phyloP scores from a whole-genome alignment of 495 filamentous ascomycete species.

The Rostrohypoxylon terebratum region DNA sequence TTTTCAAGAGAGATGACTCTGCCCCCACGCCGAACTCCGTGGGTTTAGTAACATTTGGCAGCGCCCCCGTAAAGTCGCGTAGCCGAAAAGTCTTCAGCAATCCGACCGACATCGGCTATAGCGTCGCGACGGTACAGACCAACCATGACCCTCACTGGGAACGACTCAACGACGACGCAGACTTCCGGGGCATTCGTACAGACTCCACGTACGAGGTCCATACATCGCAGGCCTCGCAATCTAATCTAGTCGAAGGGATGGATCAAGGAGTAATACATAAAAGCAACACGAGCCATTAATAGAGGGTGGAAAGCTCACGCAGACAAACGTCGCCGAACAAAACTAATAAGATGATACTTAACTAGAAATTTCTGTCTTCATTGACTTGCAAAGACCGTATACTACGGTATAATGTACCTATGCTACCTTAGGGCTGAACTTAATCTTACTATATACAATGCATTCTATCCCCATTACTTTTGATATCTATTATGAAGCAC shows the following conservation, averaged over 20 bases:
- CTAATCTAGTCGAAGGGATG: background rate
- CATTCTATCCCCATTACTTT: background rate
- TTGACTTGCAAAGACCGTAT: background rate
- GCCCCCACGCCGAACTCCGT: background rate
- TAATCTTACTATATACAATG: slow-evolving; percentile 20
- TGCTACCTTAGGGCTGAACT: background rate
- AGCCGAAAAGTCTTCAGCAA: slow-evolving; percentile 16
- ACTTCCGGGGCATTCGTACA: slow-evolving; percentile 14
- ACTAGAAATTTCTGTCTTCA: background rate
- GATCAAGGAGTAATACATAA: background rate
- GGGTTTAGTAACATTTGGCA: slow-evolving; percentile 57
- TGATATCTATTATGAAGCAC: slow-evolving; percentile 20
- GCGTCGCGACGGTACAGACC: slow-evolving; percentile 17
- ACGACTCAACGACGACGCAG: slow-evolving; percentile 16
- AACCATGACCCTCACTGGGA: slow-evolving; percentile 28
- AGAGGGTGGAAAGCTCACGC: background rate
- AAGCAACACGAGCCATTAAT: background rate
- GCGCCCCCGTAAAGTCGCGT: background rate
- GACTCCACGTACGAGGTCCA: slow-evolving; percentile 35
- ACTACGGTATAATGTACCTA: background rate
- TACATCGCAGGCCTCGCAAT: background rate
- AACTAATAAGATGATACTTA: background rate
- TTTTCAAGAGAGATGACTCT: slow-evolving; percentile 58
- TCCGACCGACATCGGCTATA: slow-evolving; percentile 28
- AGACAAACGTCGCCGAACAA: background rate